Base-by-base conservation (phyloP, 2,329 filamentous ascomycete species). In the Neonectria ditissima region DNA sequence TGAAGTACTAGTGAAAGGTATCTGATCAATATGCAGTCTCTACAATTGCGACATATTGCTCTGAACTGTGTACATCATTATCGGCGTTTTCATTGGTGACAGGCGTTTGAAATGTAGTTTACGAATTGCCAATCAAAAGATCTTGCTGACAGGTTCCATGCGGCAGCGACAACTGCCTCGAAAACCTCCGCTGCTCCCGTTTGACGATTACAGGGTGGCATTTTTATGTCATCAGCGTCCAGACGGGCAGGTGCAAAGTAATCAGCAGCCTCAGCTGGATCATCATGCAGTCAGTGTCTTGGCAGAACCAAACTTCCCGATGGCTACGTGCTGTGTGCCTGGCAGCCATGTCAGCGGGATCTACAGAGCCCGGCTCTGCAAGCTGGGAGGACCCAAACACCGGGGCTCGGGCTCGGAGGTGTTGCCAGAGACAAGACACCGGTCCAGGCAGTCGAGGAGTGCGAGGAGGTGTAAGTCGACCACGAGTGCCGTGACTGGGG, bases 301-400 rank as follows among this genome's bases (percentile, higher is more conserved):
- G 47, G 30, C n/a, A 48, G 5, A 50, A 22, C 28, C 26, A 28
- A 30, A 50, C 26, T 32, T 20, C 28, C 47, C 47, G 47, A 50
- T 22, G 32, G 34, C 34, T 37, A 16, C 14, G 34, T n/a, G 26
- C 26, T 32, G 45, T 30, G 9, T 50, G 26, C 47, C 28, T 28
- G 47, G n/a, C 47, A 20, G 11, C 47, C n/a, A 32, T 20, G 47
- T 50, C 47, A 50, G 47, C 47, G 13, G 28, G 26, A 50, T 50
- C 47, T 50, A 11, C 28, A 50, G 47, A 14, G 45, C 24, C 45
- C 9, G n/a, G 26, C 45, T 18, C 44, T 10, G 24, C 16, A 24
- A 47, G 34, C 10, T 32, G 26, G 6, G n/a, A 13, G n/a, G 6
- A 32, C 28, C 24, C 24, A 28, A 48, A 30, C 16, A 30, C n/a